Base-by-base conservation (phyloP, 306 rosid genomes). In the Echinosophora koreensis region DNA sequence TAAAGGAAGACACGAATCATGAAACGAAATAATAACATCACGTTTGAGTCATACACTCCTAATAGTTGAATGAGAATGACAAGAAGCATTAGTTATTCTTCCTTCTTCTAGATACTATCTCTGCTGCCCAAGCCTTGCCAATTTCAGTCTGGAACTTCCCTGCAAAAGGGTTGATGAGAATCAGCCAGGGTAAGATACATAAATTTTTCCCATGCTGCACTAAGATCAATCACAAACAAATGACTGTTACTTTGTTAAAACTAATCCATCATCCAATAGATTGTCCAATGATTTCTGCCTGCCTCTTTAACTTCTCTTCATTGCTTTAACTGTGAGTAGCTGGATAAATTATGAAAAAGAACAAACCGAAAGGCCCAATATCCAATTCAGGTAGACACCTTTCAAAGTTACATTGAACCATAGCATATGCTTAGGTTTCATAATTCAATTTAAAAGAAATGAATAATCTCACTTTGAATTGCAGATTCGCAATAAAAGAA, bases 101-200 rank as follows among this genome's bases (percentile, higher is more conserved):
- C 86, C 87, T 83, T 58, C 94, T 88, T 82, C 97, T 86, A 16
- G 96, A 91, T 72, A 71, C 88, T 32, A 93, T 84, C 88, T 93
- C 98, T 16, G 81, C 74, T 12, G 98, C 98, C 98, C 97, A 94
- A 13, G 98, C 89, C 84, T 89, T 92, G 78, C 97, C 98, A 34
- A 78, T 41, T 69, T 94, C 96, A 42, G 98, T 91, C 86, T 91
- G 92, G 76, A 94, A 94, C 92, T 94, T 91, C 60, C 96, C 96
- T 91, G 88, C 82, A 22, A 5, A 67, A 27, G n/a, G 41, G 15
- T 69, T 2, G 30, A 30, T 41, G 32, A 68, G 64, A 15, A 49
- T 73, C 13, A 16, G 42, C 7, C 72, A 65, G 22, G 56, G 56
- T 32, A 47, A 50, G 37, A 74, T 12, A 18, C 38, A 74, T 10